Evolutionary conservation across 306 rosid species (phyloP), one percentile per base, ranked within the genome.

Genomic region (Cyamopsis tetragonoloba): DNA sequence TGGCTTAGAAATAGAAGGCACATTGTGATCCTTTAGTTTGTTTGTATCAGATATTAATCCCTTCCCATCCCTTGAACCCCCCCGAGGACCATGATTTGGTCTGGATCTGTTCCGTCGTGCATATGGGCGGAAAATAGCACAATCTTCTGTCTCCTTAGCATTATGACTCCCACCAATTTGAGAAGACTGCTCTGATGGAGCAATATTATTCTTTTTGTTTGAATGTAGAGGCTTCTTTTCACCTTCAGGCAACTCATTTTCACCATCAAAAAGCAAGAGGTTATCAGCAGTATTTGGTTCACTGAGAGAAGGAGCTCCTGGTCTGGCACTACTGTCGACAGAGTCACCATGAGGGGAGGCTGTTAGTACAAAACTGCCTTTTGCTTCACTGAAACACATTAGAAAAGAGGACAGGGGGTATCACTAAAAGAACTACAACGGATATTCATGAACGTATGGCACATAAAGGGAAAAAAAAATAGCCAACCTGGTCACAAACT

Each of bases 321-420:
- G 99, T 62, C 91, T 84, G 73, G 95, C 91, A 62, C 95, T 95
- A 76, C 99, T 95, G 72, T 95, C 97, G n/a, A 91, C 95, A 71
- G 99, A 95, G 72, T 95, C 99, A 34, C 97, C 97, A 72, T 71
- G 96, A 61, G 99, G 96, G 53, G 99, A 95, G 73, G 99, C 92
- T 77, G 99, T 85, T 89, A 83, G 84, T 20, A 89, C 97, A 82
- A 88, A 86, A 87, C 97, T 95, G 70, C 95, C 97, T 89, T 91
- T 95, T 19, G 97, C 96, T 83, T 95, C 99, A 63, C 99, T 95
- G 85, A 67, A 46, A 73, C 41, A 63, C 24, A 75, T 60, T 56
- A 13, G 69, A 32, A 66, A 57, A 46, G 35, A 66, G 12, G 44
- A 35, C 28, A 66, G 27, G 49, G 42, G 18, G 24, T 20, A 71